phyloP scores from a whole-genome alignment of 2,329 filamentous ascomycete genomes.

The Xylariomycetidae sp. region DNA sequence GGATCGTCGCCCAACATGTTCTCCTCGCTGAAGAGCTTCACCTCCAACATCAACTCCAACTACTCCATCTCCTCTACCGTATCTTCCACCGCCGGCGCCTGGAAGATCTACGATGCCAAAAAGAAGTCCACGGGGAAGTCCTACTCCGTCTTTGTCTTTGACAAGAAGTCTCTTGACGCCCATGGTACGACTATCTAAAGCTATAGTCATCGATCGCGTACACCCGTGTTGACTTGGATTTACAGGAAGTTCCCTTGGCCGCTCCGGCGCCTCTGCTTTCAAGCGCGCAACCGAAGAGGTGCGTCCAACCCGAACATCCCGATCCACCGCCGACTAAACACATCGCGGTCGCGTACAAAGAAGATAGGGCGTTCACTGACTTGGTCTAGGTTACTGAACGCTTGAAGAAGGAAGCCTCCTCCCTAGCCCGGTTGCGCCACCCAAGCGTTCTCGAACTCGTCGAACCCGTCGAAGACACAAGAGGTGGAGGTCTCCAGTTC shows the following conservation, averaged over 20 bases:
- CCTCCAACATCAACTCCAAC: constrained; percentile 85
- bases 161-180: constrained; percentile 76
- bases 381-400: constrained; percentile 63
- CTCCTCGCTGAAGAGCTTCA: constrained; percentile 88
- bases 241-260: constrained; percentile 48
- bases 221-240: too few species aligned
- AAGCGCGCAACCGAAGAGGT: constrained; percentile 81
- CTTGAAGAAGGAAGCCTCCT: constrained; percentile 85
- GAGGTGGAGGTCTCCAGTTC: constrained; percentile 88
- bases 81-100: constrained; percentile 79
- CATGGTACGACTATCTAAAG: constrained; percentile 41
- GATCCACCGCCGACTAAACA: not conserved
- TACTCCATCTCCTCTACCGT: constrained; percentile 75
- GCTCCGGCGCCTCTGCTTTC: constrained; percentile 59
- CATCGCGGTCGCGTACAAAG: not conserved
- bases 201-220: too few species aligned
- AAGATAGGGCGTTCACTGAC: too few species aligned
- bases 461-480: constrained; percentile 91
- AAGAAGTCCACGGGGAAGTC: constrained; percentile 89
- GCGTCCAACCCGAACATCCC: constrained; percentile 1
- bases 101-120: constrained; percentile 97
- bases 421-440: constrained; percentile 80
- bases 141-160: constrained; percentile 91
- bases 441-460: constrained; percentile 88
- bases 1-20: constrained; percentile 60